Evolutionary conservation across 768 basidiomycete genomes (phyloP).

Genomic region (Cantharellus anzutake): DNA sequence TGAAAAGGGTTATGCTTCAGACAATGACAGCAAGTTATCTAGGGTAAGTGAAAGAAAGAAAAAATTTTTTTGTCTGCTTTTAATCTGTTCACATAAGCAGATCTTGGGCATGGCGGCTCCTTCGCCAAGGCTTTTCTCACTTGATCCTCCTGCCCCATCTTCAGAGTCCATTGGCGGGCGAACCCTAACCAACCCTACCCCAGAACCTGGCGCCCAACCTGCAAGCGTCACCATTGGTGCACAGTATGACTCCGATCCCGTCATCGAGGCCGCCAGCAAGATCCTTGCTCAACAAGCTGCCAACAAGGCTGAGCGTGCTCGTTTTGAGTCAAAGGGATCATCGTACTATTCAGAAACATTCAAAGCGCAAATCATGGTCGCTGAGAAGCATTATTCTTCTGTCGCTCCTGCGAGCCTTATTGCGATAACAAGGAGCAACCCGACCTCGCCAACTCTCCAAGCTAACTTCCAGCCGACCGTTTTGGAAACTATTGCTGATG

Average conservation of each 20-base stretch:
- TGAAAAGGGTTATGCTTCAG: constrained; percentile 40
- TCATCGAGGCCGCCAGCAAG: constrained; percentile 19
- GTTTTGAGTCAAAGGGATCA: constrained; percentile 31
- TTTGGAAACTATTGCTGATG: background rate
- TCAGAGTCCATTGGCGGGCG: background rate
- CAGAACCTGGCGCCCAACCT: background rate
- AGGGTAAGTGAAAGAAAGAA: background rate
- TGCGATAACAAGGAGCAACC: constrained; percentile 27
- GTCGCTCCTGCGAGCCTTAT: constrained; percentile 41
- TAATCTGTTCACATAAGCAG: background rate
- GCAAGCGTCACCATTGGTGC: constrained; percentile 25
- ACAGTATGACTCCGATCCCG: constrained; percentile 39
- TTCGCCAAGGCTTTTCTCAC: background rate
- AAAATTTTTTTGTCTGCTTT: background rate
- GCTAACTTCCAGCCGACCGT: background rate
- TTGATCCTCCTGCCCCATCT: background rate
- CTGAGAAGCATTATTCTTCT: constrained; percentile 47
- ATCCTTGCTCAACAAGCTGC: background rate
- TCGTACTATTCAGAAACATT: constrained; percentile 28
- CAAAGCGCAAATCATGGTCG: constrained; percentile 41
- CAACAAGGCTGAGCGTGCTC: background rate
- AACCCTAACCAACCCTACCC: background rate
- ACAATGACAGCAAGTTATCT: background rate
- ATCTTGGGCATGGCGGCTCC: background rate
- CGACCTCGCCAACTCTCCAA: background rate